phyloP scores from a whole-genome alignment of 148 eudicot species.

The Rhododendron mucronatum region DNA sequence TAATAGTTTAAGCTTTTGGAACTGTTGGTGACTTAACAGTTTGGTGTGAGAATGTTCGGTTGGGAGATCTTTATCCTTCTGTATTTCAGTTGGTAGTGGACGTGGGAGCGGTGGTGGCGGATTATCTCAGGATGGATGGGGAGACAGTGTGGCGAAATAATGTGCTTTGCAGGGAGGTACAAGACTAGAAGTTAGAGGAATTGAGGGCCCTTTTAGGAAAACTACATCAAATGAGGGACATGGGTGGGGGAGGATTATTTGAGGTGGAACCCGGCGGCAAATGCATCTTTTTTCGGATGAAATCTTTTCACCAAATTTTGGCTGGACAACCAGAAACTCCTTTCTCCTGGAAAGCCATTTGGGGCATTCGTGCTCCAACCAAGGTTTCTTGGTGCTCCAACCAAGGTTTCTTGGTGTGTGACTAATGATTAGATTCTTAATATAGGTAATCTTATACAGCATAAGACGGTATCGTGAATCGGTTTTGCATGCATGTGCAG shows the following conservation, averaged over 20 bases:
- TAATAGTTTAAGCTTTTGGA: no score
- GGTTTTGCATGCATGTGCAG: no score
- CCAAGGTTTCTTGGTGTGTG: no score
- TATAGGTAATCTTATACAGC: no score
- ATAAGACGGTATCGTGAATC: no score
- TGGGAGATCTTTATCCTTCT: neutral
- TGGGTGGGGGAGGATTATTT: neutral
- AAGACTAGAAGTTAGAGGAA: no score
- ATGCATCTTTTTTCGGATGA: neutral
- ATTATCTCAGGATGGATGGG: neutral
- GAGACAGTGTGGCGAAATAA: neutral
- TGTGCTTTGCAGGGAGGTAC: neutral
- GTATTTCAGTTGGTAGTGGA: neutral
- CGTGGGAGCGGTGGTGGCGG: neutral
- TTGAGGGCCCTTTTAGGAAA: neutral
- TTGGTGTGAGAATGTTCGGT: neutral
- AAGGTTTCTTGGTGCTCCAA: no score
- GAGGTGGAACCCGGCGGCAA: neutral
- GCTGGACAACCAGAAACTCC: no score
- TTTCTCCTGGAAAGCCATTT: no score
- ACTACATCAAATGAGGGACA: neutral
- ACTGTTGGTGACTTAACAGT: neutral
- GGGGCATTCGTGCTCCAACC: no score
- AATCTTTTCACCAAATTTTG: neutral
- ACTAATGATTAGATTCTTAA: no score